Evolutionary conservation across 2,329 filamentous ascomycete species (phyloP), one percentile per base, ranked within the genome.

Genomic region (Didymella arachidicola): DNA sequence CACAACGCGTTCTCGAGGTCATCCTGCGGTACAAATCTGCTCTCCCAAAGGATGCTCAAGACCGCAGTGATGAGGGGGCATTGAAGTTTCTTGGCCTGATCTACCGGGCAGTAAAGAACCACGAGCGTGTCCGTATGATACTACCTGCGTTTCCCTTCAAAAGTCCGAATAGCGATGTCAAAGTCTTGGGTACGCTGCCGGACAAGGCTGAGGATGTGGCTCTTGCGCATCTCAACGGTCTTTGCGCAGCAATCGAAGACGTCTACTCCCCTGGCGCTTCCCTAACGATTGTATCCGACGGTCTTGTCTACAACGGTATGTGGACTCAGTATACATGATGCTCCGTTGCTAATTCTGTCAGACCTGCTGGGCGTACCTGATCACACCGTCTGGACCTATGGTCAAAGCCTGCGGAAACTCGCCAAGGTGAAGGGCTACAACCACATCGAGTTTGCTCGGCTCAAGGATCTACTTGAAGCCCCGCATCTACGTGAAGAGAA

Each of bases 111-210:
- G 32, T 34, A 7, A 34, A 34, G 32, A 11, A 4, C 12, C 6
- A n/a, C 32, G 14, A 34, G 32, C 32, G 12, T 34, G 11, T 34
- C 14, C 32, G 14, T 16, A 34, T 34, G 32, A 14, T 34, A 16
- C 14, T 34, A n/a, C 32, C 32, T 14, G 32, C 32, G 4, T 34
- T 34, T 7, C 86, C 86, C 0, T 87, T 86, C 78, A 88, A 88
- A 63, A 86, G 83, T 0, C 82, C 85, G n/a, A 87, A 87, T 62
- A 79, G 76, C 0, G 66, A 67, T 0, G 74, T 79, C 38, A 88
- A 89, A 53, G 83, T 86, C 0, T 71, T 87, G n/a, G 84, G 79
- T 2, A 59, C 56, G 0, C 62, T 80, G 3, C 79, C 79, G 0
- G 79, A 81, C 45, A 68, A 78, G n/a, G 79, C 74, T 4, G 79